phyloP scores from a whole-genome alignment of 805 yeast genomes.

The Lipomyces mesembrius region DNA sequence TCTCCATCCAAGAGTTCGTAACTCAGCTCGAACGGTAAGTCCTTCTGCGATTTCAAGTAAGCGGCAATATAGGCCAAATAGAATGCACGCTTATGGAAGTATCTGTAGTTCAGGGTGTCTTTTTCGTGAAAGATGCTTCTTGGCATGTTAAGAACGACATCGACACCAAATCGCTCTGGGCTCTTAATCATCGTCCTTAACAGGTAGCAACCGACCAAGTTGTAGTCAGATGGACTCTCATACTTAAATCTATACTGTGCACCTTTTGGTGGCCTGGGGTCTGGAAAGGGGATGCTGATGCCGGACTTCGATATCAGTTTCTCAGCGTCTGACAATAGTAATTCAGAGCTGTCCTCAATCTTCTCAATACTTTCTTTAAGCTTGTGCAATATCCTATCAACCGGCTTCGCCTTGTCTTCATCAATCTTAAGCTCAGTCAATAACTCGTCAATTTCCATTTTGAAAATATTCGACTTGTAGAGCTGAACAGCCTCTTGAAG shows the following conservation, averaged over 20 bases:
- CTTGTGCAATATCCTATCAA: constrained; percentile 77
- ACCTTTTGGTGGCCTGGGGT: constrained; percentile 73
- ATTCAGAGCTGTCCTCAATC: constrained; percentile 54
- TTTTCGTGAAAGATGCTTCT: constrained; percentile 70
- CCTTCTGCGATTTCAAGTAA: constrained; percentile 55
- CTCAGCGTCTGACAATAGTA: constrained; percentile 57
- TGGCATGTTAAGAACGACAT: constrained; percentile 85
- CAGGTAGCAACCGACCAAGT: constrained; percentile 88
- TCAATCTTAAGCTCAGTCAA: constrained; percentile 78
- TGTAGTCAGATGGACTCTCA: constrained; percentile 70
- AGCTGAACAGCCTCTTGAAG: constrained; percentile 94
- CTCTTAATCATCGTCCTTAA: constrained; percentile 76
- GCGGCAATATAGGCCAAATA: constrained; percentile 80
- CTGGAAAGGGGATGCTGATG: constrained; percentile 80
- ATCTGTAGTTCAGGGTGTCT: constrained; percentile 88
- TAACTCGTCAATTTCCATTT: constrained; percentile 90
- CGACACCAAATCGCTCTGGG: constrained; percentile 70
- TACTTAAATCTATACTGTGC: constrained; percentile 74
- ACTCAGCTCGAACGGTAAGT: constrained; percentile 53
- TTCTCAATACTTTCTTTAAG: constrained; percentile 68
- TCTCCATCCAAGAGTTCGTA: constrained; percentile 80
- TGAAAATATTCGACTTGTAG: constrained; percentile 93
- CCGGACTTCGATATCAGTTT: constrained; percentile 55
- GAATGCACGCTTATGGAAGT: constrained; percentile 85
- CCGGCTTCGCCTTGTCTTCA: constrained; percentile 64